These are phyloP conservation scores for Aspergillus bridgeri DNA, from an alignment of 495 filamentous ascomycete species.

Conservation along the genomic window DNA sequence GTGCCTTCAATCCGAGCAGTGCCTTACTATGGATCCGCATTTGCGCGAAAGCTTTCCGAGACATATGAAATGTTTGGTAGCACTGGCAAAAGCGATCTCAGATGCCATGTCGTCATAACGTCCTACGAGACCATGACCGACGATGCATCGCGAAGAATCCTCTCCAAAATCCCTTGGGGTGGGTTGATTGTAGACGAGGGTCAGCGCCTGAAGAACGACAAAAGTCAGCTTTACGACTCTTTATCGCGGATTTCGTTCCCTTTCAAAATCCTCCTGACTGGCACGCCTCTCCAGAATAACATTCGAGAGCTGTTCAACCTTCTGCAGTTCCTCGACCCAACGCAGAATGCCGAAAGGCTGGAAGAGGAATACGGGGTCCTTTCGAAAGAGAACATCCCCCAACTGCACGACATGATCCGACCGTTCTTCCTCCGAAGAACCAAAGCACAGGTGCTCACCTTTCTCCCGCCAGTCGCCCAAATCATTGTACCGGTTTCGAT, in stretches of 20 bases:
- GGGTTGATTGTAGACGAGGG: conserved; percentile 94
- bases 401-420: conserved; percentile 80
- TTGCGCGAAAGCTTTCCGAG: conserved; percentile 64
- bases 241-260: conserved; percentile 67
- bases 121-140: conserved; percentile 86
- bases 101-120: conserved; percentile 88
- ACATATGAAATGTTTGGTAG: conserved; percentile 79
- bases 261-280: conserved; percentile 82
- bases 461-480: conserved; percentile 88
- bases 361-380: conserved; percentile 73
- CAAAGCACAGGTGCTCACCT: conserved; percentile 83
- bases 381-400: conserved; percentile 71
- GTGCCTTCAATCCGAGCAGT: conserved; percentile 81
- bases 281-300: conserved; percentile 93
- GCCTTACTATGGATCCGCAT: conserved; percentile 76
- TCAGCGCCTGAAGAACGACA: conserved; percentile 92
- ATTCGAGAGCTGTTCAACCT: conserved; percentile 92
- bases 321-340: conserved; percentile 81
- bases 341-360: conserved; percentile 62
- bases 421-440: conserved; percentile 82
- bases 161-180: conserved; percentile 72
- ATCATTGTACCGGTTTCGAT: conserved; percentile 93
- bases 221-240: conserved; percentile 72
- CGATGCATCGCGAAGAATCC: conserved; percentile 56
- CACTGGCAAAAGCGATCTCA: conserved; percentile 54